These are phyloP conservation scores for Candida pseudoglaebosa DNA, from an alignment of 805 yeast genomes.

Conservation along the genomic window DNA sequence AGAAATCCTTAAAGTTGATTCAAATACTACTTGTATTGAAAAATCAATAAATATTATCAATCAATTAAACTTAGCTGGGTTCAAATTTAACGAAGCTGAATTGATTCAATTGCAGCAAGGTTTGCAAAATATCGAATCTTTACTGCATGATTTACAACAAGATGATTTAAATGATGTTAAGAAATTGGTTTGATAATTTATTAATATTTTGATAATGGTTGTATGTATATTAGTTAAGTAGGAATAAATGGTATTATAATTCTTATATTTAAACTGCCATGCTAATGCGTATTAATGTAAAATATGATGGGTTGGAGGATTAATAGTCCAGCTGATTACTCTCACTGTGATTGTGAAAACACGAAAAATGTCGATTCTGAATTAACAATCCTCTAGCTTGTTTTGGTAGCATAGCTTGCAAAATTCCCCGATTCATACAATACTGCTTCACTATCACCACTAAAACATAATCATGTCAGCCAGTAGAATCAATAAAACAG, in stretches of 20 bases:
- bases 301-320: background rate
- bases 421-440: background rate
- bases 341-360: background rate
- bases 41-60: constrained; percentile 50
- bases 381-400: background rate
- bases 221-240: background rate
- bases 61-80: constrained; percentile 40
- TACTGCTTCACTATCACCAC: no score
- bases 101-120: constrained; percentile 28
- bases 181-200: constrained; percentile 29
- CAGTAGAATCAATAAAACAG: no score
- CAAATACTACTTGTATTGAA: constrained; percentile 51
- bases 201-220: background rate
- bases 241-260: background rate
- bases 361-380: background rate
- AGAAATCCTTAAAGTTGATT: constrained; percentile 25
- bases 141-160: constrained; percentile 47
- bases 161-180: constrained; percentile 52
- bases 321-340: no score
- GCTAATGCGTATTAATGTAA: no score
- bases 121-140: constrained; percentile 34
- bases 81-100: constrained; percentile 45
- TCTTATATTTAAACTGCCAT: no score
- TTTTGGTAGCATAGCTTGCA: background rate
- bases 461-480: no score